phyloP scores from a whole-genome alignment of 495 filamentous ascomycete species.

The Penicillium robsamsonii region DNA sequence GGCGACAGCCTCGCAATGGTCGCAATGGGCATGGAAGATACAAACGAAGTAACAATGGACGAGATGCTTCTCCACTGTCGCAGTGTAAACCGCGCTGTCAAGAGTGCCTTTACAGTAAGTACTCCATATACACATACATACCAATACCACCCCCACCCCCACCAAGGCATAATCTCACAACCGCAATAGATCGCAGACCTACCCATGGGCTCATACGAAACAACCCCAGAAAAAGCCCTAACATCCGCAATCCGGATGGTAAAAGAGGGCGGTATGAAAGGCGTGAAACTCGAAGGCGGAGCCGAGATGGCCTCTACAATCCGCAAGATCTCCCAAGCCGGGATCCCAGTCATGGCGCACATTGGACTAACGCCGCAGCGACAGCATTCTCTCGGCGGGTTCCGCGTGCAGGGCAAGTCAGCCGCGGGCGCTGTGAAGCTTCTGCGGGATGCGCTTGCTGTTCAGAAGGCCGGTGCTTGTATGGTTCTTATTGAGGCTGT shows the following conservation, averaged over 20 bases:
- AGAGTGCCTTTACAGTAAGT: slow-evolving; percentile 79
- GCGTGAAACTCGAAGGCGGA: slow-evolving; percentile 92
- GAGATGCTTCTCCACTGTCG: slow-evolving; percentile 96
- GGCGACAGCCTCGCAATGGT: slow-evolving; percentile 99
- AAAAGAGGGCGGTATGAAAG: slow-evolving; percentile 87
- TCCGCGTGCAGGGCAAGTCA: slow-evolving; percentile 92
- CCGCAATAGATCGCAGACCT: slow-evolving; percentile 75
- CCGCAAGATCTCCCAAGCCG: slow-evolving; percentile 75
- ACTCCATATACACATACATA: background rate
- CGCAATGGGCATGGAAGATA: slow-evolving; percentile 92
- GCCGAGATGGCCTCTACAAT: slow-evolving; percentile 86
- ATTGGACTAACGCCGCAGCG: slow-evolving; percentile 93
- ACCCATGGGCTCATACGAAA: slow-evolving; percentile 96
- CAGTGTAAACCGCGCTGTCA: slow-evolving; percentile 80
- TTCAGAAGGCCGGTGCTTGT: slow-evolving; percentile 88
- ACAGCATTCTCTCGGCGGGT: slow-evolving; percentile 87
- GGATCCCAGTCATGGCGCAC: slow-evolving; percentile 92
- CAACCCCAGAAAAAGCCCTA: slow-evolving; percentile 80
- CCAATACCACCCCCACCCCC: background rate
- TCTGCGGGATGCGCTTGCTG: slow-evolving; percentile 80
- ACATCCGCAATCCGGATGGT: slow-evolving; percentile 81
- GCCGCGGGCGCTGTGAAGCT: slow-evolving; percentile 66
- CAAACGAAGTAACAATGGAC: slow-evolving; percentile 79
- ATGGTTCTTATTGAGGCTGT: slow-evolving; percentile 87
- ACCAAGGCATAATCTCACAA: background rate